Evolutionary conservation across 2,329 filamentous ascomycete genomes (phyloP).

Genomic region (Leptosphaerulina australis): DNA sequence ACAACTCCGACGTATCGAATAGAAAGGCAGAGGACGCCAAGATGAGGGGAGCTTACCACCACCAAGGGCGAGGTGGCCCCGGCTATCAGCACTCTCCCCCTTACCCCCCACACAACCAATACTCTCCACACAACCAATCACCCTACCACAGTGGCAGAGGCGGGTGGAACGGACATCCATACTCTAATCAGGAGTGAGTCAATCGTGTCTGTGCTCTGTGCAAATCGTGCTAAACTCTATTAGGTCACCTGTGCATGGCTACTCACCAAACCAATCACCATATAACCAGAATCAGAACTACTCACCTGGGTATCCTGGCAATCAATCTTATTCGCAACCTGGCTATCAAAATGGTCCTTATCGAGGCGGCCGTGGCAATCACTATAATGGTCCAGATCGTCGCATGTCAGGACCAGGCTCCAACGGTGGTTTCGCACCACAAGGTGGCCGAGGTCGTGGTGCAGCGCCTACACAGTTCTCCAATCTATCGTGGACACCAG

Average conservation of each 20-base stretch:
- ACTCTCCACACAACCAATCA: conserved; percentile 66
- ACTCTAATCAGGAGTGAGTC: conserved; percentile 59
- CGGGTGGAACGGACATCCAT: conserved; percentile 56
- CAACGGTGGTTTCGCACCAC: conserved; percentile 47
- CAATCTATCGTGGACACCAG: conserved; percentile 74
- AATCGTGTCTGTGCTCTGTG: neutral
- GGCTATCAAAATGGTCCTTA: conserved; percentile 56
- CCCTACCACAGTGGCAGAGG: conserved; percentile 63
- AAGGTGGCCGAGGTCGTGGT: conserved; percentile 60
- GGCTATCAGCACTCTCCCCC: conserved; percentile 66
- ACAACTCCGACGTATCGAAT: conserved; percentile 41
- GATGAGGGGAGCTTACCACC: conserved; percentile 47
- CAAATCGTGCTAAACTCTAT: conserved; percentile 31
- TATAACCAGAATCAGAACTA: conserved; percentile 53
- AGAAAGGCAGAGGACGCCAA: conserved; percentile 35
- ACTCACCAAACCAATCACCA: conserved; percentile 62
- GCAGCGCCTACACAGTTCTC: conserved; percentile 61
- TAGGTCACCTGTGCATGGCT: conserved; percentile 59
- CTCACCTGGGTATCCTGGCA: conserved; percentile 56
- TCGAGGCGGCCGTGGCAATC: conserved; percentile 64
- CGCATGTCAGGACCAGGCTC: conserved; percentile 54
- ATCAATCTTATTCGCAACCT: conserved; percentile 62
- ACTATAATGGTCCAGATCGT: conserved; percentile 56
- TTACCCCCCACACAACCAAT: conserved; percentile 62
- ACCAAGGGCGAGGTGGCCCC: conserved; percentile 47